phyloP scores from a whole-genome alignment of 2,329 filamentous ascomycete species.

The Sclerotinia nivalis region DNA sequence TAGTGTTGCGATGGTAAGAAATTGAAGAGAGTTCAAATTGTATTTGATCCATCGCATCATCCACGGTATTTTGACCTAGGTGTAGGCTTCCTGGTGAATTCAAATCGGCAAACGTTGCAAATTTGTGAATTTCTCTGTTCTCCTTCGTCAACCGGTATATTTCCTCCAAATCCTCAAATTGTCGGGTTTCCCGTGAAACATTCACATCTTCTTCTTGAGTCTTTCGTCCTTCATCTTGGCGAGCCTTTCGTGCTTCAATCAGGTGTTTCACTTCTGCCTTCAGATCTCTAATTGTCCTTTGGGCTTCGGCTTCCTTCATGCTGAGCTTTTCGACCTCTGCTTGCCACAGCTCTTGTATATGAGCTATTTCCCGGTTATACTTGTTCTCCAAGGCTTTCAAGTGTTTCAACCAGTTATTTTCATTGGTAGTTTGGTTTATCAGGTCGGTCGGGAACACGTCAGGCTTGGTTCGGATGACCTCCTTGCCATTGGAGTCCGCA shows the following conservation, averaged over 20 bases:
- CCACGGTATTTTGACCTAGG: not conserved
- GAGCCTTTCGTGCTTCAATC: not conserved
- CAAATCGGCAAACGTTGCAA: not conserved
- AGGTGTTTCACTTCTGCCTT: constrained; percentile 1
- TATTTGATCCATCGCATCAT: constrained; percentile 22
- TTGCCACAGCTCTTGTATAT: constrained; percentile 18
- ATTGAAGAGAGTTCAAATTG: constrained; percentile 25
- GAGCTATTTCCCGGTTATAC: not conserved
- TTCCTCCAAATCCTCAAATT: not conserved
- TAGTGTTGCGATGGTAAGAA: constrained; percentile 1
- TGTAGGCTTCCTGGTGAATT: not conserved
- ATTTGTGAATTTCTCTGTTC: constrained; percentile 6
- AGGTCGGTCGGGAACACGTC: no score
- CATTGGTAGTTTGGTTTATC: not conserved
- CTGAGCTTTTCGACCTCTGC: not conserved
- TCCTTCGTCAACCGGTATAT: constrained; percentile 9
- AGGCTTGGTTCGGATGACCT: not conserved
- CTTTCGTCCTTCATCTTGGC: not conserved
- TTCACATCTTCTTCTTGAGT: not conserved
- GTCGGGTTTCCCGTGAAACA: not conserved
- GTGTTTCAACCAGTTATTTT: not conserved
- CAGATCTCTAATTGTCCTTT: constrained; percentile 11
- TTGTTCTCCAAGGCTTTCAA: not conserved
- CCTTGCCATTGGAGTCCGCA: not conserved
- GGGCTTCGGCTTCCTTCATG: not conserved